These are phyloP conservation scores for Fusarium buharicum DNA, from an alignment of 2,329 filamentous ascomycete species.

Conservation along the genomic window DNA sequence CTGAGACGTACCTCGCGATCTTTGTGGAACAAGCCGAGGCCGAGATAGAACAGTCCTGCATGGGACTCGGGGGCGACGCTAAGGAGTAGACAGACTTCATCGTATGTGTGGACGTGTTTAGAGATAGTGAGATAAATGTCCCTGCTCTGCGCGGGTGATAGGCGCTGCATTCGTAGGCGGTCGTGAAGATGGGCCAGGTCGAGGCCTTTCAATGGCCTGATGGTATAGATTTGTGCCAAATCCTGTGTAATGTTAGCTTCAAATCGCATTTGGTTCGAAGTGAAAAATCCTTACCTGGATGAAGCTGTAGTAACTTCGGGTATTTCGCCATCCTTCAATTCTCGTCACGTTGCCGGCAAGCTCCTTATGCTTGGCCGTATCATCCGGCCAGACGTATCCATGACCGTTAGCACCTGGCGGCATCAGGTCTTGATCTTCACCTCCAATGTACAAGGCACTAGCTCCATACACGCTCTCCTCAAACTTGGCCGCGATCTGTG, in stretches of 20 bases:
- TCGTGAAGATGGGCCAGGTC: constrained; percentile 95
- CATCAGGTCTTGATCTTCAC: constrained; percentile 72
- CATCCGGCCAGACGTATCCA: constrained; percentile 94
- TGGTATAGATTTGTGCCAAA: constrained; percentile 70
- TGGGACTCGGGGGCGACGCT: constrained; percentile 86
- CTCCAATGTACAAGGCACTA: constrained; percentile 86
- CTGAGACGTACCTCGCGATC: constrained; percentile 80
- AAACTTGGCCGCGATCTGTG: constrained; percentile 89
- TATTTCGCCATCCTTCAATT: constrained; percentile 97
- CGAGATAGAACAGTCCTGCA: constrained; percentile 89
- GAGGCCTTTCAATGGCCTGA: constrained; percentile 78
- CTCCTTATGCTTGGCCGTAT: constrained; percentile 81
- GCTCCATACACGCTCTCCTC: constrained; percentile 96
- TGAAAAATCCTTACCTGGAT: constrained; percentile 72
- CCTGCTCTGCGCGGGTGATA: constrained; percentile 78
- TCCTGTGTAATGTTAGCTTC: constrained; percentile 59
- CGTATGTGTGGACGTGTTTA: constrained; percentile 79
- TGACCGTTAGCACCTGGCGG: constrained; percentile 76
- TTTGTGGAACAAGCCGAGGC: constrained; percentile 91
- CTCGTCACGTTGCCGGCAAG: constrained; percentile 90
- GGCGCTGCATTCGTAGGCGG: constrained; percentile 82
- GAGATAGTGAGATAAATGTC: constrained; percentile 87
- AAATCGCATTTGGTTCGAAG: not conserved
- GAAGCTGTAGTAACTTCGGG: constrained; percentile 93
- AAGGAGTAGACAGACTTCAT: constrained; percentile 85